Conservation (phyloP, 371 early-diverging fungal species). For the Mortierella sp. region DNA sequence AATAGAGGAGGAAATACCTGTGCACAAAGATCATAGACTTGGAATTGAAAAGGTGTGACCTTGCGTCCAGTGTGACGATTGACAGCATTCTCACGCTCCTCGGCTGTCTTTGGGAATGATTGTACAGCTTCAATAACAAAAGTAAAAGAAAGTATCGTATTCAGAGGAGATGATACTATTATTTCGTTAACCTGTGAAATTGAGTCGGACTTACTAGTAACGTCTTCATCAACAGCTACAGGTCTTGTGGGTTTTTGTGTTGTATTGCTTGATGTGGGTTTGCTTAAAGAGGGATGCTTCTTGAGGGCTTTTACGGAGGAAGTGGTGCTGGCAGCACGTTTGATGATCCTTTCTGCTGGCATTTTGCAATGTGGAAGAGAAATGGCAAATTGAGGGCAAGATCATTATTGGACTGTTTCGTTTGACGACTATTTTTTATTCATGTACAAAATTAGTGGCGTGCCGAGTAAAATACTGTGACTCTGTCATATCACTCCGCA, state of each 20-base stretch:
- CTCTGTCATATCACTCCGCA: neutral
- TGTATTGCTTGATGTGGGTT: neutral
- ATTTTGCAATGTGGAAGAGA: conserved; percentile 6
- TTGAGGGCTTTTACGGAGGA: neutral
- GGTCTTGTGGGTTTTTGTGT: conserved; percentile 10
- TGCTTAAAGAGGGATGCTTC: neutral
- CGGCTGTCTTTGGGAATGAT: conserved; percentile 58
- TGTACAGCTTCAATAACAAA: conserved; percentile 36
- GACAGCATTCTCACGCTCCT: conserved; percentile 61
- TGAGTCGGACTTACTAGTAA: conserved; percentile 23
- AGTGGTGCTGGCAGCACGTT: conserved; percentile 18
- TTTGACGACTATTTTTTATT: neutral
- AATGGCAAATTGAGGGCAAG: neutral
- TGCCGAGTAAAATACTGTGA: neutral
- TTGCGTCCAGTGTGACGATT: conserved; percentile 68
- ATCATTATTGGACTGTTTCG: neutral
- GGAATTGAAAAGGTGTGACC: conserved; percentile 78
- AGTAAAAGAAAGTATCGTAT: neutral
- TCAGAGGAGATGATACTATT: neutral
- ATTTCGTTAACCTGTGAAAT: neutral
- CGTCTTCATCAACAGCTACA: conserved; percentile 40
- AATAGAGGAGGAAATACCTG: conserved; percentile 60
- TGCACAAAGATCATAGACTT: conserved; percentile 78
- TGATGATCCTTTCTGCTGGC: conserved; percentile 41
- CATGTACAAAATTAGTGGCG: neutral